phyloP scores from a whole-genome alignment of 2,329 filamentous ascomycete genomes.

The Macrophomina pseudophaseolina region DNA sequence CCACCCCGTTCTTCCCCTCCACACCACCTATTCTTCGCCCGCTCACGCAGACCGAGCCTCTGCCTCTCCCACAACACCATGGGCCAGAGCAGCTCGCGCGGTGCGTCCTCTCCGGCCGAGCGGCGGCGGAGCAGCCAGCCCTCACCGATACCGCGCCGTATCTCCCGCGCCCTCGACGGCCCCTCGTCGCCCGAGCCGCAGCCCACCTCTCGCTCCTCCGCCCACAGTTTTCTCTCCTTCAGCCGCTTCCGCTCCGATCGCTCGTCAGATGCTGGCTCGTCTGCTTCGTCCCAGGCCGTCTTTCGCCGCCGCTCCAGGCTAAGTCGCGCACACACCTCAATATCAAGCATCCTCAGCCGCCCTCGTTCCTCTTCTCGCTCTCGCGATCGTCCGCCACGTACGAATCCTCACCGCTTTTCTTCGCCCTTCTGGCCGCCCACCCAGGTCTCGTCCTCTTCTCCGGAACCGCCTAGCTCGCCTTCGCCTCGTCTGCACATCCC shows the following conservation, averaged over 20 bases:
- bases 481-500: conserved; percentile 41
- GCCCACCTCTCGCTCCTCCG: conserved; percentile 31
- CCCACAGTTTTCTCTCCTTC: conserved; percentile 39
- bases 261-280: conserved; percentile 39
- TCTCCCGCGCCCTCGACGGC: conserved; percentile 34
- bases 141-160: conserved; percentile 38
- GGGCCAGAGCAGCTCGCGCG: conserved; percentile 46
- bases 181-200: conserved; percentile 35
- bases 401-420: conserved; percentile 30
- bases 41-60: conserved; percentile 27
- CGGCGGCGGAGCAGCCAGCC: conserved; percentile 26
- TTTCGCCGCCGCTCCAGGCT: conserved; percentile 41
- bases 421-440: conserved; percentile 29
- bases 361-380: conserved; percentile 19
- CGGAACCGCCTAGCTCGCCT: conserved; percentile 37
- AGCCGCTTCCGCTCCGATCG: conserved; percentile 38
- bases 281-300: conserved; percentile 31
- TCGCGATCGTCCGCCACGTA: conserved; percentile 29
- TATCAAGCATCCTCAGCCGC: conserved; percentile 36
- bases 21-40: conserved; percentile 25
- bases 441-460: conserved; percentile 31
- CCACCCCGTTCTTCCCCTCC: conserved; percentile 22
- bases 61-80: conserved; percentile 37
- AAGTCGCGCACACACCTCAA: conserved; percentile 42
- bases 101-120: conserved; percentile 33